Evolutionary conservation across 2,329 filamentous ascomycete species (phyloP).

Genomic region (Fusarium sulawesiense): DNA sequence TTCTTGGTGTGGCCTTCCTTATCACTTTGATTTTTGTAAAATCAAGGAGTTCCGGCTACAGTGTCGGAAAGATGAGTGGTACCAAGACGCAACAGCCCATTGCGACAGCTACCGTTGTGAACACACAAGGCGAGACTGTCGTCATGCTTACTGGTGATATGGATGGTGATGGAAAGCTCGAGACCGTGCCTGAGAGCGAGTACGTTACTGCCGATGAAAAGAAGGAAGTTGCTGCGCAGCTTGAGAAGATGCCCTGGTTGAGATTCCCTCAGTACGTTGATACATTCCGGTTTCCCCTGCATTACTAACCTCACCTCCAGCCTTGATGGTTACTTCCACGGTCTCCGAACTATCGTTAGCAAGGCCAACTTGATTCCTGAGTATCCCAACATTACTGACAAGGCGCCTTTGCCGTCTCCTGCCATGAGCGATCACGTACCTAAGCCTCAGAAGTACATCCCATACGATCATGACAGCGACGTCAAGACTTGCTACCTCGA

Average conservation of each 20-base stretch:
- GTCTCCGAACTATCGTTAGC: slow-evolving; percentile 76
- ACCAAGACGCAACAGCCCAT: slow-evolving; percentile 42
- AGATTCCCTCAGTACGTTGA: slow-evolving; percentile 53
- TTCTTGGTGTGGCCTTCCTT: slow-evolving; percentile 55
- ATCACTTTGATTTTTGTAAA: slow-evolving; percentile 56
- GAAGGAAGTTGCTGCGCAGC: slow-evolving; percentile 47
- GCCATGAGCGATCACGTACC: slow-evolving; percentile 54
- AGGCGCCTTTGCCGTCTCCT: slow-evolving; percentile 50
- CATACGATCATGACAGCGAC: slow-evolving; percentile 71
- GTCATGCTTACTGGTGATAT: slow-evolving; percentile 47
- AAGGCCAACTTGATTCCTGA: slow-evolving; percentile 75
- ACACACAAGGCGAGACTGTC: slow-evolving; percentile 45
- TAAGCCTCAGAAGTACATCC: slow-evolving; percentile 68
- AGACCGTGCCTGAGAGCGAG: slow-evolving; percentile 40
- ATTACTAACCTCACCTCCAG: slow-evolving; percentile 57
- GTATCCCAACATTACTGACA: slow-evolving; percentile 67
- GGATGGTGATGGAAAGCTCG: slow-evolving; percentile 45
- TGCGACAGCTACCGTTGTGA: slow-evolving; percentile 44
- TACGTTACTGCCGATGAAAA: slow-evolving; percentile 48
- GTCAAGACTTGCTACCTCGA: slow-evolving; percentile 74
- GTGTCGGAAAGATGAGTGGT: slow-evolving; percentile 44
- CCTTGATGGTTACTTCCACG: slow-evolving; percentile 83
- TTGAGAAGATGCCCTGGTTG: slow-evolving; percentile 55
- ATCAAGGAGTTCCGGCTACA: slow-evolving; percentile 44
- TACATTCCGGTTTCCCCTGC: background rate